Percentiles rank a stretch among this genome's conserved stretches.
Evolutionary conservation across 1,284 basidiomycete species (phyloP).

Genomic region (Boletus semigastroideus): DNA sequence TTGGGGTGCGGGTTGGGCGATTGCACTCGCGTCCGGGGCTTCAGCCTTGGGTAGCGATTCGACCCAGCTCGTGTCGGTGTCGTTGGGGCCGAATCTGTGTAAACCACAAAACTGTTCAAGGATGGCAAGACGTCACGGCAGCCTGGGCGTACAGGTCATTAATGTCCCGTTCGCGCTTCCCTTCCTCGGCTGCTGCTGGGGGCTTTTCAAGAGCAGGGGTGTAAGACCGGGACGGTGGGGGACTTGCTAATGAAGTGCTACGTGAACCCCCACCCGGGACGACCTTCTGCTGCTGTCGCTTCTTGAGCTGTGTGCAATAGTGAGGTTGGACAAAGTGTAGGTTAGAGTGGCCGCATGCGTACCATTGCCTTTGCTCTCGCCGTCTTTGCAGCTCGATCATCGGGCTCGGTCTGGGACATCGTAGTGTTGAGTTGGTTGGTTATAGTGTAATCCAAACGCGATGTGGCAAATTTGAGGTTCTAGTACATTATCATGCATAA

Average conservation of each 20-base stretch:
- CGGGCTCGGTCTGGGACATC: constrained; percentile 50
- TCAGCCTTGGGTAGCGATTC: constrained; percentile 54
- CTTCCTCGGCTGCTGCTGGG: constrained; percentile 33
- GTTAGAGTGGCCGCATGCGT: constrained; percentile 11
- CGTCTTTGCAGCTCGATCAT: constrained; percentile 75
- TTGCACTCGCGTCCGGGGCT: constrained; percentile 17
- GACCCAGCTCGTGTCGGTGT: constrained; percentile 54
- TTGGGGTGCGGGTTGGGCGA: constrained; percentile 9
- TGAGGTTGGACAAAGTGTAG: constrained; percentile 10
- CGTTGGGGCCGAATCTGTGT: constrained; percentile 41
- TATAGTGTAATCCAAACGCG: background rate
- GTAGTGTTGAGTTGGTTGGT: constrained; percentile 1
- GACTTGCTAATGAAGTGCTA: constrained; percentile 36
- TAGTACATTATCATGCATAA: constrained; percentile 4
- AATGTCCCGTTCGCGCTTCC: constrained; percentile 41
- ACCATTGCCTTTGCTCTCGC: constrained; percentile 81
- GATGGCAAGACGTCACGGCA: background rate
- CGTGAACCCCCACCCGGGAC: constrained; percentile 31
- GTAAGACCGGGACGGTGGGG: constrained; percentile 50
- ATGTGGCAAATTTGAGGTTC: constrained; percentile 4
- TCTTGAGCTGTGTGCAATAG: constrained; percentile 56
- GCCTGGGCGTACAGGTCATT: constrained; percentile 49
- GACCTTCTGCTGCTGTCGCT: constrained; percentile 71
- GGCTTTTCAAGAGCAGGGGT: constrained; percentile 45
- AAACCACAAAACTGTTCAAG: constrained; percentile 3